Evolutionary conservation across 2,329 filamentous ascomycete species (phyloP).

Genomic region (Colletotrichum euphorbiae): DNA sequence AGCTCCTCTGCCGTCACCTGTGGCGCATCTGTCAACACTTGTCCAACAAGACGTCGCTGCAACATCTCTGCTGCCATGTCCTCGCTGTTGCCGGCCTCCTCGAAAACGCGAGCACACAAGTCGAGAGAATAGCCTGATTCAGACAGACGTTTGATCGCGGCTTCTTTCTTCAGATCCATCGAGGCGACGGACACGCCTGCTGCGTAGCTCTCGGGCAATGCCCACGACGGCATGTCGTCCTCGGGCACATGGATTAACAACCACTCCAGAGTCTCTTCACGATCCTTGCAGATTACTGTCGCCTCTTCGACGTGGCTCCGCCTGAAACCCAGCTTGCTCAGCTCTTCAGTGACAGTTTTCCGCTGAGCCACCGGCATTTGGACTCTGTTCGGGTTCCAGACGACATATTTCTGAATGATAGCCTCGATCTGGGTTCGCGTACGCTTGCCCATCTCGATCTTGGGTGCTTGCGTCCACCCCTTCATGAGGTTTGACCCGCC

Average conservation of each 20-base stretch:
- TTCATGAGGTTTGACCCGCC: slow-evolving; percentile 66
- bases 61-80: slow-evolving; percentile 81
- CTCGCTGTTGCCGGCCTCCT: slow-evolving; percentile 78
- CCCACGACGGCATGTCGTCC: slow-evolving; percentile 94
- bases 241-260: slow-evolving; percentile 96
- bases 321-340: slow-evolving; percentile 86
- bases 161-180: slow-evolving; percentile 83
- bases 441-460: slow-evolving; percentile 90
- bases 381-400: slow-evolving; percentile 88
- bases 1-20: slow-evolving; percentile 38
- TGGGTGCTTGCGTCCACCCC: slow-evolving; percentile 86
- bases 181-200: slow-evolving; percentile 90
- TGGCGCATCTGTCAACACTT: slow-evolving; percentile 7
- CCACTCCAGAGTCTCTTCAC: slow-evolving; percentile 95
- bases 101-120: slow-evolving; percentile 82
- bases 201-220: slow-evolving; percentile 89
- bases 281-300: slow-evolving; percentile 85
- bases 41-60: slow-evolving; percentile 61
- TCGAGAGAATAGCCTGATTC: slow-evolving; percentile 88
- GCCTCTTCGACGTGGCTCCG: slow-evolving; percentile 91
- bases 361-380: slow-evolving; percentile 70
- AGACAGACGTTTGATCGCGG: slow-evolving; percentile 83
- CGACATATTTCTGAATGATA: slow-evolving; percentile 79
- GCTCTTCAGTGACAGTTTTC: slow-evolving; percentile 74
- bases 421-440: slow-evolving; percentile 84